Percentiles rank a stretch among this genome's conserved stretches.
Conservation (phyloP, 2,329 filamentous ascomycete genomes). For the Sclerotinia sclerotiorum region DNA sequence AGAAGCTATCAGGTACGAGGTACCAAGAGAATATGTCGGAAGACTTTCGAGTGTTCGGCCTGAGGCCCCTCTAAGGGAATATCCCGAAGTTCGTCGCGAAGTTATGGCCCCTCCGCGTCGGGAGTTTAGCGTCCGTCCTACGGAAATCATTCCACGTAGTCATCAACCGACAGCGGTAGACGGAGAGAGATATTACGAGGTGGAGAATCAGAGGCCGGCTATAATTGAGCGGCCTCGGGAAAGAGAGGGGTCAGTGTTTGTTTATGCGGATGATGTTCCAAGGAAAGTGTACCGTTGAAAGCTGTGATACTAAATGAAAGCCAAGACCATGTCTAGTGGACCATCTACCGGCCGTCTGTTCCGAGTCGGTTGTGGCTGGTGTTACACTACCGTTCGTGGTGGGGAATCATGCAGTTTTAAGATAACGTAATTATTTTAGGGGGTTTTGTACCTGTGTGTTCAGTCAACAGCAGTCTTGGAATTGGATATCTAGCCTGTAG, state of each 20-base stretch:
- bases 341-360: conserved; percentile 11
- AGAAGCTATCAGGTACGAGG: conserved; percentile 46
- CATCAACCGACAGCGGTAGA: conserved; percentile 31
- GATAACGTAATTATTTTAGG: not conserved
- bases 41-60: conserved; percentile 47
- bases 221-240: conserved; percentile 37
- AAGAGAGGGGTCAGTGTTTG: conserved; percentile 37
- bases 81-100: conserved; percentile 40
- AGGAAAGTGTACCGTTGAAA: conserved; percentile 38
- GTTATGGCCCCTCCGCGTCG: conserved; percentile 34
- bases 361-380: conserved; percentile 12
- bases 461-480: not conserved
- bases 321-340: not conserved
- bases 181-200: conserved; percentile 36
- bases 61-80: conserved; percentile 37
- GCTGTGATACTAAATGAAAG: conserved; percentile 1
- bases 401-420: not conserved
- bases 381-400: not conserved
- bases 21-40: conserved; percentile 45
- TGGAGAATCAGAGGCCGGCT: conserved; percentile 31
- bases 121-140: conserved; percentile 38
- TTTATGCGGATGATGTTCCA: conserved; percentile 38
- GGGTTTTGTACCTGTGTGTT: no score
- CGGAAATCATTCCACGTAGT: conserved; percentile 32
- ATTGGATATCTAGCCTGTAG: conserved; percentile 10